Evolutionary conservation across 129 eudicot species (phyloP), one percentile per base, ranked within the genome.

Genomic region (Tagetes erecta): DNA sequence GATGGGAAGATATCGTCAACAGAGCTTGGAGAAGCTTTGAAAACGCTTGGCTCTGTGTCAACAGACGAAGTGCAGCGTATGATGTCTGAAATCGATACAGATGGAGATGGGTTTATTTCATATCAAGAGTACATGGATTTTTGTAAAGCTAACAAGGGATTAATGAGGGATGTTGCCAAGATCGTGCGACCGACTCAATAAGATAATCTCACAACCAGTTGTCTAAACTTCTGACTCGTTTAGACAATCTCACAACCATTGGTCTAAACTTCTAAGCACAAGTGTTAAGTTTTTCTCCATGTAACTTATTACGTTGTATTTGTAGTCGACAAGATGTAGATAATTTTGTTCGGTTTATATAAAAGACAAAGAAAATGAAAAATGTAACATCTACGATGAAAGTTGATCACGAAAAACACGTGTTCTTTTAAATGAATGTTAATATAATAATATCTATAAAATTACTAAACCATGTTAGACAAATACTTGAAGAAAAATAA

Each of bases 1-100:
- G 99, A 94, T 36, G 99, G 97, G 0, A 62, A 86, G 68, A 88
- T 94, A 58, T 95, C 99, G 0, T 52, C 97, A 3, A 3, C 88
- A 1, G 99, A 95, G 87, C 97, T 95, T 27, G 97, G 92, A 14
- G 97, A 91, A 1, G 82, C 96, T 45, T 83, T 95, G 82, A 91
- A 88, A 66, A 37, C 71, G 3, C 92, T 93, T 0, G 98, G 98
- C 10, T 85, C 87, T 0, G 88, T 89, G 6, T 81, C 96, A 0
- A 4, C 81, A 0, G 94, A 94, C 0, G 99, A 94, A 77, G 86
- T 88, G 13, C 72, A 76, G 53, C 78, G 84, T 27, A 83, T 94
- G 90, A 90, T 94, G 99, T 80, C 69, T 13, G 96, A 94, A 79
- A 76, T 94, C 6, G 99, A 94, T 67, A 83, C 93, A 0, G 86